These are phyloP conservation scores for Arthrobotrys sphaeroides DNA, from an alignment of 2,329 filamentous ascomycete genomes.

Conservation along the genomic window DNA sequence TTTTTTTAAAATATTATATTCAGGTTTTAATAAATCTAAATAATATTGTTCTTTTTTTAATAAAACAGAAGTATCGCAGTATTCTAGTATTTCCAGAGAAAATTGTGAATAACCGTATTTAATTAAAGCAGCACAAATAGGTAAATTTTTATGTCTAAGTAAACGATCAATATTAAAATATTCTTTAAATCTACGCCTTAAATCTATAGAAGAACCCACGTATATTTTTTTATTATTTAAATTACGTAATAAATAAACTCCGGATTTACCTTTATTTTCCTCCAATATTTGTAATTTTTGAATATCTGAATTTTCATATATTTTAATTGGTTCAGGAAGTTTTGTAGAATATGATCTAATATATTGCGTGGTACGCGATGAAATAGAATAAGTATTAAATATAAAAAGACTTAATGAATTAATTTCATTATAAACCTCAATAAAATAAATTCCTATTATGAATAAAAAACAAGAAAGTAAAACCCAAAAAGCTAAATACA, in stretches of 20 bases:
- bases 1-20: too few relatives aligned
- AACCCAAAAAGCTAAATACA: background rate
- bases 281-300: constrained; percentile 10
- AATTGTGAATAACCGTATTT: constrained; percentile 51
- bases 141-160: constrained; percentile 16
- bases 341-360: too few relatives aligned
- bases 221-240: constrained; percentile 36
- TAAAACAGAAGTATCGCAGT: constrained; percentile 54
- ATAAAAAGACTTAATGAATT: too few relatives aligned
- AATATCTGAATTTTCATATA: constrained; percentile 18
- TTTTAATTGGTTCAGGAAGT: background rate
- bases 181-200: constrained; percentile 18
- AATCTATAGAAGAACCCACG: constrained; percentile 39
- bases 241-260: constrained; percentile 26
- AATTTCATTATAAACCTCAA: too few relatives aligned
- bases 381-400: too few relatives aligned
- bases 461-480: constrained; percentile 2
- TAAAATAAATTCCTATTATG: too few relatives aligned
- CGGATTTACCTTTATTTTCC: constrained; percentile 30
- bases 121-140: constrained; percentile 25
- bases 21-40: constrained; percentile 5
- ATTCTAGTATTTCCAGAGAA: constrained; percentile 44
- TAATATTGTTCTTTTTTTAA: constrained; percentile 39
- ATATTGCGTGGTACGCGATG: too few relatives aligned
- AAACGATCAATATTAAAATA: constrained; percentile 32